phyloP scores from a whole-genome alignment of 768 basidiomycete genomes.

The Suillus americanus region DNA sequence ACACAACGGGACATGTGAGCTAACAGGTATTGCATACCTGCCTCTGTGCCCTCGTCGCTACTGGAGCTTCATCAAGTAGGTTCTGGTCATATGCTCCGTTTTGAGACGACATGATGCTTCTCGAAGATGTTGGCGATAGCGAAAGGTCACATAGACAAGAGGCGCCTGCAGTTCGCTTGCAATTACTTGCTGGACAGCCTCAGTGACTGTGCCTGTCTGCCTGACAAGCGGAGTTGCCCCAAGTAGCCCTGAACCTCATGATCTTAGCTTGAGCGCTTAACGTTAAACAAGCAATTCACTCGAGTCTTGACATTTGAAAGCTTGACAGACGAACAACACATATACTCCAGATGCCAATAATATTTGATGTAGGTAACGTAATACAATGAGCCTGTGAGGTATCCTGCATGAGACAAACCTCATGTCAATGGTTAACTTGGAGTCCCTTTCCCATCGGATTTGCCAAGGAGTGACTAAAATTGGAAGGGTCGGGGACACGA shows the following conservation, averaged over 20 bases:
- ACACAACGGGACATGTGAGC: background rate
- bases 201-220: constrained; percentile 15
- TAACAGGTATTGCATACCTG: constrained; percentile 32
- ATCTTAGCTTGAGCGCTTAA: background rate
- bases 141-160: constrained; percentile 14
- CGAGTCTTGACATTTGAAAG: background rate
- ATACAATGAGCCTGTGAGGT: background rate
- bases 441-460: background rate
- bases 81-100: constrained; percentile 35
- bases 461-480: background rate
- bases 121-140: background rate
- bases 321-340: background rate
- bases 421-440: background rate
- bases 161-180: constrained; percentile 14
- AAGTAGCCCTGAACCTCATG: background rate
- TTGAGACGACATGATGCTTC: constrained; percentile 24
- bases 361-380: background rate
- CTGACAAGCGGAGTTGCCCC: constrained; percentile 1
- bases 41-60: constrained; percentile 41
- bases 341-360: background rate
- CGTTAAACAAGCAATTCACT: background rate
- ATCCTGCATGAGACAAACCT: background rate
- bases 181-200: constrained; percentile 26
- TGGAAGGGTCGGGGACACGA: background rate
- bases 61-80: constrained; percentile 40